A percentile compares a stretch with the other conserved stretches of the same genome.
Evolutionary conservation across 1,284 basidiomycete genomes (phyloP).

Genomic region (Singerocomus rubriflavus): DNA sequence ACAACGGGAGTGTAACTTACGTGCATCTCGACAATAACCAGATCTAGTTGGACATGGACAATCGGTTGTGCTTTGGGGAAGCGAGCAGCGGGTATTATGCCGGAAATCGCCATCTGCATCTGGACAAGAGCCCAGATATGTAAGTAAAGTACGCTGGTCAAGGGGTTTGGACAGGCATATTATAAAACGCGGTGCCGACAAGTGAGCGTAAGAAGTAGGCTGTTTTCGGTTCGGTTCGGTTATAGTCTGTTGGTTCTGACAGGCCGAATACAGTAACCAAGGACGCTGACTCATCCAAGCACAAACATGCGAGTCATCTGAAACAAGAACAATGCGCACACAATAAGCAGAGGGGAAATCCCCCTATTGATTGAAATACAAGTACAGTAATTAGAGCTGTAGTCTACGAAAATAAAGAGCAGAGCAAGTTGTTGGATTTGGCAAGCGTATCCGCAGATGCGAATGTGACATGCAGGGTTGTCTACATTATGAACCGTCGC

Average conservation of each 20-base stretch:
- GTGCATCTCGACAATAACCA: constrained; percentile 47
- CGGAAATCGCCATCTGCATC: constrained; percentile 59
- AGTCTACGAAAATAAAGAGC: too few relatives aligned
- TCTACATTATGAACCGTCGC: too few relatives aligned
- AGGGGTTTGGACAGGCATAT: constrained; percentile 30
- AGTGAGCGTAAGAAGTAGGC: constrained; percentile 62
- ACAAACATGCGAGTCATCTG: too few relatives aligned
- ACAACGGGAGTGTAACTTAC: constrained; percentile 27
- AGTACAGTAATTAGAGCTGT: too few relatives aligned
- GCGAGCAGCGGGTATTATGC: constrained; percentile 61
- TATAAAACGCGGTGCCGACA: constrained; percentile 64
- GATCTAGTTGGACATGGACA: constrained; percentile 61
- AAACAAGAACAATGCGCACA: too few relatives aligned
- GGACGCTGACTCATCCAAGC: too few relatives aligned
- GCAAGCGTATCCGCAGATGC: too few relatives aligned
- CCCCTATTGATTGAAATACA: too few relatives aligned
- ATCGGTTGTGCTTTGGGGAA: constrained; percentile 52
- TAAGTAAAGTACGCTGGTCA: background rate
- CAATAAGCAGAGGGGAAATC: too few relatives aligned
- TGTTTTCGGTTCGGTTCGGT: constrained; percentile 49
- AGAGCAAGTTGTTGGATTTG: too few relatives aligned
- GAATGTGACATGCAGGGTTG: too few relatives aligned
- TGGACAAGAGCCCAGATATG: constrained; percentile 13
- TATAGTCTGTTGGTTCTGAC: constrained; percentile 45
- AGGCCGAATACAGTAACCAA: too few relatives aligned